Percentiles rank a stretch among this genome's conserved stretches.
Conservation (phyloP, 2,329 filamentous ascomycete species). For the Penicillium sp. region DNA sequence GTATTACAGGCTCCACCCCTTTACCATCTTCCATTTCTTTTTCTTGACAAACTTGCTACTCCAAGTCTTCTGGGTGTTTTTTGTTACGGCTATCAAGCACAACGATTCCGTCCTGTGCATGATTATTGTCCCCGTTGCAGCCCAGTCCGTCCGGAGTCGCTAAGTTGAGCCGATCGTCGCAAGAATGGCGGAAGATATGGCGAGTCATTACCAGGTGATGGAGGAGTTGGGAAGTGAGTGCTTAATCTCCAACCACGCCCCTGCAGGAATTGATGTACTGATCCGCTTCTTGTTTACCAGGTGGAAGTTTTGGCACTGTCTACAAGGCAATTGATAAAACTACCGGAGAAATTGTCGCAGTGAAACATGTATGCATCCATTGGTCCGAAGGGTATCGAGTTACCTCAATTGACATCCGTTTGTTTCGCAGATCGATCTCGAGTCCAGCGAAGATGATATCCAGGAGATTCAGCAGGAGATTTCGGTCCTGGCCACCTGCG, state of each 20-base stretch:
- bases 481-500: constrained; percentile 89
- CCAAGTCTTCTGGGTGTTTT: constrained; percentile 3
- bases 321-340: constrained; percentile 93
- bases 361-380: constrained; percentile 76
- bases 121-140: constrained; percentile 16
- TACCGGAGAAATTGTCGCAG: constrained; percentile 90
- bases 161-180: constrained; percentile 18
- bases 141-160: constrained; percentile 18
- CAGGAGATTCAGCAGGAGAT: constrained; percentile 98
- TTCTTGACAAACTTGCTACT: constrained; percentile 2
- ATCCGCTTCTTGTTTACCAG: constrained; percentile 47
- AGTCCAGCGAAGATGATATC: constrained; percentile 97
- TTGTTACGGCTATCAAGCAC: constrained; percentile 7
- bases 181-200: constrained; percentile 57
- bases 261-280: constrained; percentile 17
- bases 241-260: neutral
- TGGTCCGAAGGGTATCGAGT: neutral
- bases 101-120: constrained; percentile 11
- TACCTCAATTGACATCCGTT: constrained; percentile 13
- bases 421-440: constrained; percentile 79
- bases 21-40: constrained; percentile 12
- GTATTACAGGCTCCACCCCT: constrained; percentile 25
- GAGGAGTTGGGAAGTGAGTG: constrained; percentile 89
- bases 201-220: constrained; percentile 87
- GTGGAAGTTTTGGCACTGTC: constrained; percentile 92